These are phyloP conservation scores for Ustilago cynodontis DNA, from an alignment of 1,284 basidiomycete species.

Conservation along the genomic window DNA sequence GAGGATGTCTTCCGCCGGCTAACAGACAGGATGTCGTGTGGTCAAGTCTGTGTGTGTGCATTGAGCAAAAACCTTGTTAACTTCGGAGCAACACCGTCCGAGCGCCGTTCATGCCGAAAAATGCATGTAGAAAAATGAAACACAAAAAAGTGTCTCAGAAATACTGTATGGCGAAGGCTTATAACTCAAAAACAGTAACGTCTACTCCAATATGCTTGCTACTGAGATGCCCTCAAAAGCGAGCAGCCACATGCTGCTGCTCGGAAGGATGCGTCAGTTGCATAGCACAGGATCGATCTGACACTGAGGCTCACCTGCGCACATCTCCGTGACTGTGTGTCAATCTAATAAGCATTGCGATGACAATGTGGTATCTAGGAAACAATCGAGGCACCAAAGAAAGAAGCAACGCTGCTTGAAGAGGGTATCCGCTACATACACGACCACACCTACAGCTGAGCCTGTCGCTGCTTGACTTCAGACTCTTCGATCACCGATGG, in stretches of 20 bases:
- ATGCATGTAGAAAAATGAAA: not conserved
- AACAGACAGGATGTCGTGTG: constrained; percentile 34
- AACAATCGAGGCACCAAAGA: not conserved
- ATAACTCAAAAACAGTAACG: too few relatives aligned
- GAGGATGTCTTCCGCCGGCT: constrained; percentile 16
- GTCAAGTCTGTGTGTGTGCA: constrained; percentile 6
- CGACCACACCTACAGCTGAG: constrained; percentile 23
- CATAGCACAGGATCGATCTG: too few relatives aligned
- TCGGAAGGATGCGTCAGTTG: too few relatives aligned
- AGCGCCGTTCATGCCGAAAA: constrained; percentile 22
- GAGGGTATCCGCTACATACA: too few relatives aligned
- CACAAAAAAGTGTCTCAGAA: not conserved
- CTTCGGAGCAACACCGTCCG: constrained; percentile 42
- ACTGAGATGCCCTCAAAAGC: too few relatives aligned
- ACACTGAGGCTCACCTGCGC: too few relatives aligned
- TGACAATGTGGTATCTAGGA: not conserved
- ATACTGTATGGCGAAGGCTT: too few relatives aligned
- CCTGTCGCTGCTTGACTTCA: constrained; percentile 33
- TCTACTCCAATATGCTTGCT: too few relatives aligned
- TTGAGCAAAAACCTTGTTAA: constrained; percentile 9
- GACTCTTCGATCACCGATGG: constrained; percentile 41
- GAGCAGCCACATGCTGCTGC: too few relatives aligned
- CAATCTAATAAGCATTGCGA: not conserved
- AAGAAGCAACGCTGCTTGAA: not conserved
- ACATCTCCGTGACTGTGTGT: too few relatives aligned